Percentiles rank a stretch among this genome's conserved stretches.
Evolutionary conservation across 2,329 filamentous ascomycete species (phyloP).

Genomic region (Aspergillus thermomutatus): DNA sequence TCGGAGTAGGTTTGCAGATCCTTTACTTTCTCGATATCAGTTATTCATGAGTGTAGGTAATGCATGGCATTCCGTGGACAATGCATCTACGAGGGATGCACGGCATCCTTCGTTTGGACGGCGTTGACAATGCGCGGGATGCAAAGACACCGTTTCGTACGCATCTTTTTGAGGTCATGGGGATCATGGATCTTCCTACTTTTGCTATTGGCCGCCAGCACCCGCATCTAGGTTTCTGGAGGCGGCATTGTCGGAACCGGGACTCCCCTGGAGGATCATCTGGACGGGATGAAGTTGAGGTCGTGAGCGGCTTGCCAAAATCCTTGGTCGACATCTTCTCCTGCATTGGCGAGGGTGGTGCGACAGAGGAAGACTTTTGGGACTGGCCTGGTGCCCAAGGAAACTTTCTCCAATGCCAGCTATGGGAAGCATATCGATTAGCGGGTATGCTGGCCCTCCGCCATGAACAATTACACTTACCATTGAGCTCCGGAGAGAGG

Average conservation of each 20-base stretch:
- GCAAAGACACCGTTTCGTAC: slow-evolving; percentile 14
- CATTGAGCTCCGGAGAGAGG: too few relatives aligned
- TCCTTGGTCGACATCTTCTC: slow-evolving; percentile 27
- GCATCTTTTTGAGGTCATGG: slow-evolving; percentile 31
- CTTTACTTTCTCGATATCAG: too few relatives aligned
- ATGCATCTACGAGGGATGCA: slow-evolving; percentile 32
- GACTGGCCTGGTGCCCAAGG: slow-evolving; percentile 26
- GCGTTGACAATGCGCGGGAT: slow-evolving; percentile 1
- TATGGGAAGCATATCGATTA: too few relatives aligned
- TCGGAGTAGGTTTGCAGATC: slow-evolving; percentile 30
- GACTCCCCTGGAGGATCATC: not conserved
- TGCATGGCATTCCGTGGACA: slow-evolving; percentile 29
- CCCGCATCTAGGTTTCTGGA: slow-evolving; percentile 26
- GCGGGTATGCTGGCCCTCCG: too few relatives aligned
- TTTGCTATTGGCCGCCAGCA: slow-evolving; percentile 24
- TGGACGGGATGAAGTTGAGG: slow-evolving; percentile 16
- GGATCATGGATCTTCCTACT: slow-evolving; percentile 28
- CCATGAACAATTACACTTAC: too few relatives aligned
- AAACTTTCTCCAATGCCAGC: slow-evolving; percentile 24
- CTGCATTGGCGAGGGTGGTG: slow-evolving; percentile 18
- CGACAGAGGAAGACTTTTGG: slow-evolving; percentile 27
- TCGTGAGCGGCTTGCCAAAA: slow-evolving; percentile 27
- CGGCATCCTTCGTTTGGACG: slow-evolving; percentile 23
- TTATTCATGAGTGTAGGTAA: too few relatives aligned
- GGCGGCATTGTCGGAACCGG: slow-evolving; percentile 19